phyloP scores from a whole-genome alignment of 495 filamentous ascomycete species.

The Peziza echinospora region DNA sequence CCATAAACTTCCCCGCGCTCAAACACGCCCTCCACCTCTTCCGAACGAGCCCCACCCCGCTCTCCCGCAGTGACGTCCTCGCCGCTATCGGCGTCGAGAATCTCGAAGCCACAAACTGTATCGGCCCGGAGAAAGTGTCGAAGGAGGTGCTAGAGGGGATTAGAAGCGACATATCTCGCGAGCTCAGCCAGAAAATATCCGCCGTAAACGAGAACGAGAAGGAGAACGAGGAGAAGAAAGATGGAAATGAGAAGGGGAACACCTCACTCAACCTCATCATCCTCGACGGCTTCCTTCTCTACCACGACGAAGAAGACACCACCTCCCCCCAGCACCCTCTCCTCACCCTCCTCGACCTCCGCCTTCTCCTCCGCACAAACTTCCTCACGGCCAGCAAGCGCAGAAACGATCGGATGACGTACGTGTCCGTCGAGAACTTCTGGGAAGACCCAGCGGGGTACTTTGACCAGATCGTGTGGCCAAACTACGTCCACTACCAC shows the following conservation, averaged over 20 bases:
- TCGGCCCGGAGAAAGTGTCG: neutral
- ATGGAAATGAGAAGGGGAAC: too few species aligned
- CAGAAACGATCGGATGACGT: neutral
- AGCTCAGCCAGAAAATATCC: too few species aligned
- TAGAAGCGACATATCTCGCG: neutral
- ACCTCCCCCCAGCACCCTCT: neutral
- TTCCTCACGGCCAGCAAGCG: neutral
- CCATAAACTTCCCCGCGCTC: conserved; percentile 47
- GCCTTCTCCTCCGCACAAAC: neutral
- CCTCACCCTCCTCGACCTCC: neutral
- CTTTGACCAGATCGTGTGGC: conserved; percentile 89
- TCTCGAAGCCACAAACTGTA: neutral
- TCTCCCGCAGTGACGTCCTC: neutral
- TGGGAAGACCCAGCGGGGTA: conserved; percentile 89
- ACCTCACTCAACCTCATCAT: neutral
- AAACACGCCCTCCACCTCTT: conserved; percentile 39
- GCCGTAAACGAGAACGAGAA: neutral
- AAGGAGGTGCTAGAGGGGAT: neutral
- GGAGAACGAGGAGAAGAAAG: too few species aligned
- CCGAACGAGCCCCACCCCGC: conserved; percentile 21
- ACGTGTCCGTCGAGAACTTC: conserved; percentile 40
- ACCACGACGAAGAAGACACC: neutral
- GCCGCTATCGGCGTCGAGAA: neutral
- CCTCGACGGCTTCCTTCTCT: neutral
- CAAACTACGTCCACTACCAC: conserved; percentile 66